phyloP scores from a whole-genome alignment of 2,329 filamentous ascomycete species.

The Stachybotrys elegans region DNA sequence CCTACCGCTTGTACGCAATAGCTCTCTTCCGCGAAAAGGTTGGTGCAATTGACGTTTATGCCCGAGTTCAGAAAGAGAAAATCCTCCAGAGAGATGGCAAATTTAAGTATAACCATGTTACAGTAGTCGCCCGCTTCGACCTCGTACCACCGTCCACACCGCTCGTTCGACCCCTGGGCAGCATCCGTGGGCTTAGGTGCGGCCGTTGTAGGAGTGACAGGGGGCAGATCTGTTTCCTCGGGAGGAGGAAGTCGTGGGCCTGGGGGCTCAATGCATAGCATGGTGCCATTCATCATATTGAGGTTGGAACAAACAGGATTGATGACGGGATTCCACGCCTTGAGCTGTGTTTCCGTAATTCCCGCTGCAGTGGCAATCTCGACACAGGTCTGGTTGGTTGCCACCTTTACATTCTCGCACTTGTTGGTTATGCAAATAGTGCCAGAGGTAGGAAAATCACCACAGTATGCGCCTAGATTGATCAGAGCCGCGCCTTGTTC shows the following conservation, averaged over 20 bases:
- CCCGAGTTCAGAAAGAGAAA: conserved; percentile 26
- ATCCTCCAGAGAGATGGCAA: conserved; percentile 22
- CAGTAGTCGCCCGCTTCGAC: not conserved
- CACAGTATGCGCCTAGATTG: not conserved
- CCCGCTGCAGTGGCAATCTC: conserved; percentile 7
- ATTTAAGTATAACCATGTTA: conserved; percentile 6
- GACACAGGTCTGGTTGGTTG: not conserved
- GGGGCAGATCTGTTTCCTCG: not conserved
- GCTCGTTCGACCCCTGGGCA: not conserved
- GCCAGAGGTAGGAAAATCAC: not conserved
- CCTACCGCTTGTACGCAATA: conserved; percentile 23
- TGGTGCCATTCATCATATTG: not conserved
- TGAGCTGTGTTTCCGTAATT: conserved; percentile 9
- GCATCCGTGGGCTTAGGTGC: not conserved
- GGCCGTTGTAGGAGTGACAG: not conserved
- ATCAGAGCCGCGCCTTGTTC: conserved; percentile 13
- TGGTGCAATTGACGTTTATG: conserved; percentile 26
- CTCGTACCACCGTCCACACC: not conserved
- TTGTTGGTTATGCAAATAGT: not conserved
- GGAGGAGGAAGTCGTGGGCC: not conserved
- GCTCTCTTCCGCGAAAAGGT: conserved; percentile 19
- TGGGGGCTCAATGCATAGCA: not conserved
- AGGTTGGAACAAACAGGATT: not conserved
- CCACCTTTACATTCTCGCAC: not conserved
- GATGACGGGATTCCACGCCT: not conserved